Evolutionary conservation across 805 yeast species (phyloP), one percentile per base, ranked within the genome.

Genomic region (Schizosaccharomyces cryophilus): DNA sequence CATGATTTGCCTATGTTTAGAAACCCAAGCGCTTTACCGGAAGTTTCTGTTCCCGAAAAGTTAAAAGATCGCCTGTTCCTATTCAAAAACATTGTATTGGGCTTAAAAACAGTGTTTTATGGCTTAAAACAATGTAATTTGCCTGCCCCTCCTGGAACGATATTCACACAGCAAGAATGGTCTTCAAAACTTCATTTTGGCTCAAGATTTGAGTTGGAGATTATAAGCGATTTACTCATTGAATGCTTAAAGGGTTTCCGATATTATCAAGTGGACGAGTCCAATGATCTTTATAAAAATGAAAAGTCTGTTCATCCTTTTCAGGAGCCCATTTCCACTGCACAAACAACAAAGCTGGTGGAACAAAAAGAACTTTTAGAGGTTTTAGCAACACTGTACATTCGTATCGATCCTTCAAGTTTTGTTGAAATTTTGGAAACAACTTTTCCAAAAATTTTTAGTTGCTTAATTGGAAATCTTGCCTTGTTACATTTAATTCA

Each of bases 361-460:
- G 97, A 90, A 68, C 96, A 89, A 62, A 87, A 89, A 66, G 98
- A 93, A 66, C 74, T 89, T 62, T 88, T 93, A 95, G 98, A 94
- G 68, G 83, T 88, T 2, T 81, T 93, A 69, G 96, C 96, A 0
- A 84, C 95, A 0, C 86, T 93, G 66, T 93, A 87, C 71, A 85
- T 88, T 65, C 95, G 87, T 69, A 79, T 94, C 61, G 99, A 94
- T 68, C 89, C 95, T 24, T 88, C 97, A 0, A 85, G 96, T 0
- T 94, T 93, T 71, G 89, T 87, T 69, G 99, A 93, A 71, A 84
- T 93, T 64, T 82, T 88, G 6, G 87, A 82, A 64, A 77, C 82
- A 1, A 95, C 90, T 70, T 75, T 90, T 62, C 85, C 83, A 26
- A 81, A 79, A 66, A 74, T 89, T 70, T 87, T 86, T 67, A 81